Conservation (phyloP, 768 basidiomycete genomes). For the Clavaria fumosa region DNA sequence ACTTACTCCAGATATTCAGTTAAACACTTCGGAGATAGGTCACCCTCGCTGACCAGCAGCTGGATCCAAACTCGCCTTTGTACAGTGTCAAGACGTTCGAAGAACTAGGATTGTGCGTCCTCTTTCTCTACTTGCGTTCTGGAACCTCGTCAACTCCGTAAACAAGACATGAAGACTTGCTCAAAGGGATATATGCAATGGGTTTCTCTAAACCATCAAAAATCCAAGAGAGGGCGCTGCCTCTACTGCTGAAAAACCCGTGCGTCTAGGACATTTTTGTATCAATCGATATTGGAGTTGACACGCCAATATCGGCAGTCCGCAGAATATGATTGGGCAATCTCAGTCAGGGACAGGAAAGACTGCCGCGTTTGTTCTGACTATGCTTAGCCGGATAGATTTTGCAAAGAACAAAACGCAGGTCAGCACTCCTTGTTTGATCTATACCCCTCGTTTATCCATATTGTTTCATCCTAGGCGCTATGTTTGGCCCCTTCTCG, state of each 20-base stretch:
- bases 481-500: constrained; percentile 96
- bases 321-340: constrained; percentile 97
- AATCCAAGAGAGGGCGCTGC: constrained; percentile 94
- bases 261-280: constrained; percentile 22
- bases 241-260: constrained; percentile 83
- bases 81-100: constrained; percentile 91
- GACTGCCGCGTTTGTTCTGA: constrained; percentile 94
- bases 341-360: constrained; percentile 99
- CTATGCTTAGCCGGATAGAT: constrained; percentile 92
- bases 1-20: constrained; percentile 6
- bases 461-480: constrained; percentile 35
- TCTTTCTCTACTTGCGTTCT: neutral
- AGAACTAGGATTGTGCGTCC: constrained; percentile 78
- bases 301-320: constrained; percentile 40
- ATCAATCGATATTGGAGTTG: neutral
- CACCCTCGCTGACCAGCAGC: constrained; percentile 91
- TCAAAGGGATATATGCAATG: constrained; percentile 90
- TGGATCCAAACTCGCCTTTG: constrained; percentile 89
- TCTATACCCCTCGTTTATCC: neutral
- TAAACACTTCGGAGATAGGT: constrained; percentile 35
- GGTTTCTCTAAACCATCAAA: constrained; percentile 97
- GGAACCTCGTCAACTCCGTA: too few species aligned
- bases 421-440: constrained; percentile 23
- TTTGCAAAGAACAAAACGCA: constrained; percentile 72
- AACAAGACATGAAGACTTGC: constrained; percentile 72